Evolutionary conservation across 1,139 yeast genomes (phyloP).

Genomic region (Lodderomyces orthopsilosis): DNA sequence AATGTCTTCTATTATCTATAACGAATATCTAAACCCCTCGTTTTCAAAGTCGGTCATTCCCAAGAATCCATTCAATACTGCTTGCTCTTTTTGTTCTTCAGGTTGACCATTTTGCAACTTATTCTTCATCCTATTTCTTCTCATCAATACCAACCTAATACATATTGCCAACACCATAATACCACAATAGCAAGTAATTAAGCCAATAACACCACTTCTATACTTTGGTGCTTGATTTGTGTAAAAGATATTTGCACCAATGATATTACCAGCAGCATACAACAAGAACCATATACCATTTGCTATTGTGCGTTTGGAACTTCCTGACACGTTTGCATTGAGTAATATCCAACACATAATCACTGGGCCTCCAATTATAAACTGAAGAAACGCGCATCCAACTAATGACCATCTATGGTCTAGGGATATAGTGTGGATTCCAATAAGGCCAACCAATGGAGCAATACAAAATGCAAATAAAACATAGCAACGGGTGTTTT

Average conservation of each 20-base stretch:
- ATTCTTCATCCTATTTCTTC: conserved; percentile 23
- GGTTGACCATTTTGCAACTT: conserved; percentile 23
- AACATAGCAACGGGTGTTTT: conserved; percentile 19
- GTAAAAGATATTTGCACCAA: conserved; percentile 30
- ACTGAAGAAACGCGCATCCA: conserved; percentile 37
- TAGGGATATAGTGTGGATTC: conserved; percentile 20
- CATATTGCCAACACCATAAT: conserved; percentile 24
- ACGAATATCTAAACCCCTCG: conserved; percentile 26
- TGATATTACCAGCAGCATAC: conserved; percentile 30
- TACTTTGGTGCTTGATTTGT: conserved; percentile 30
- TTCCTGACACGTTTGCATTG: conserved; percentile 26
- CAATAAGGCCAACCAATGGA: conserved; percentile 25
- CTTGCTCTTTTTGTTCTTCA: conserved; percentile 25
- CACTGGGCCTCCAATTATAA: conserved; percentile 31
- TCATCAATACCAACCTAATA: conserved; percentile 20
- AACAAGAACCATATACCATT: conserved; percentile 26
- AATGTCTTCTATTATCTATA: not conserved
- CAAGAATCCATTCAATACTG: conserved; percentile 30
- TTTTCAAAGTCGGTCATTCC: conserved; percentile 34
- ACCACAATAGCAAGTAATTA: conserved; percentile 25
- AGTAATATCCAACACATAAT: conserved; percentile 29
- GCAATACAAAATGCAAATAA: conserved; percentile 20
- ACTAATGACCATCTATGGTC: conserved; percentile 24
- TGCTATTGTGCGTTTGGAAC: conserved; percentile 25
- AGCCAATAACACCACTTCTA: conserved; percentile 25